Conservation (phyloP, 768 basidiomycete species). For the Cytidiella melzeri region DNA sequence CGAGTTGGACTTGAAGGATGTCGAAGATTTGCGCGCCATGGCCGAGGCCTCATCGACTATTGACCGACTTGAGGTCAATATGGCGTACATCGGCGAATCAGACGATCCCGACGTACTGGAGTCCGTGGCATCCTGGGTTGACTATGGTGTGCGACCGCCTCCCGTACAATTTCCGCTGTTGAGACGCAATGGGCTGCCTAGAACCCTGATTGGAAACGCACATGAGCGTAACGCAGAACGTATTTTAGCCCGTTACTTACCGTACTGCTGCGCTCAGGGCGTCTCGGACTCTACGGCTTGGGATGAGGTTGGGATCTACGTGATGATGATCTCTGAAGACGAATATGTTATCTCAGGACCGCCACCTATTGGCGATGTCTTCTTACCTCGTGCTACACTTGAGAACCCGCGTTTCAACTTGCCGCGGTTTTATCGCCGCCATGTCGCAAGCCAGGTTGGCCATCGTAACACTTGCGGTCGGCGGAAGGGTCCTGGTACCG, state of each 20-base stretch:
- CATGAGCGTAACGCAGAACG: not conserved
- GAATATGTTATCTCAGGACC: not conserved
- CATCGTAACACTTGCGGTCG: not conserved
- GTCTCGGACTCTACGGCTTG: not conserved
- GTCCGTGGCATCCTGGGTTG: not conserved
- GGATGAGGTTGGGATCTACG: not conserved
- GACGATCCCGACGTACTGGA: not conserved
- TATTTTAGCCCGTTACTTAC: not conserved
- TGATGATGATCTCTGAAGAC: too few relatives aligned
- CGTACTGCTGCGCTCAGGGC: conserved; percentile 2
- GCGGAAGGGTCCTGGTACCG: not conserved
- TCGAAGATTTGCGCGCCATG: conserved; percentile 2
- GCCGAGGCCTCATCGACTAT: not conserved
- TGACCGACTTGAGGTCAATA: not conserved
- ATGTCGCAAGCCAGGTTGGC: not conserved
- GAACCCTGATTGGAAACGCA: not conserved
- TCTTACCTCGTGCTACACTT: not conserved
- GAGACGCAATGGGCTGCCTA: not conserved
- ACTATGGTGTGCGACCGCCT: not conserved
- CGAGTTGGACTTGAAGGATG: not conserved
- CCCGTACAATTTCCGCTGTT: not conserved
- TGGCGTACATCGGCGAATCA: not conserved
- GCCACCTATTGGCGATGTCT: not conserved
- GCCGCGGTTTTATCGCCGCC: not conserved
- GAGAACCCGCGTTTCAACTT: conserved; percentile 4